Percentiles rank a stretch among this genome's conserved stretches.
Conservation (phyloP, 768 basidiomycete genomes). For the Glaciozyma martinii region DNA sequence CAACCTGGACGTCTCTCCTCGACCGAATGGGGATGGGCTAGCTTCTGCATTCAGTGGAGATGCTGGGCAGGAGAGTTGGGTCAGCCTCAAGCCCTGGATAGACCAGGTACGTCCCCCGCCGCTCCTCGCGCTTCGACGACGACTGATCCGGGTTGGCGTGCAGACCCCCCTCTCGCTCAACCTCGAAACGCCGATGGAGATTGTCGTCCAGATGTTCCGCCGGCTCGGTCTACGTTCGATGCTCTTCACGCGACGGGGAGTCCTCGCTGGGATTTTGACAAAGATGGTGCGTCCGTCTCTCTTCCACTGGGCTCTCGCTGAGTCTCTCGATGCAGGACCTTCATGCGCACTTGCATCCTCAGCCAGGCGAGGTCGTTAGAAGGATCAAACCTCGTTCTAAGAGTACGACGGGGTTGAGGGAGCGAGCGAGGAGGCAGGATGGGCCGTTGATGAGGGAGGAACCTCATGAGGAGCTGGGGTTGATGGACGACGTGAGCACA, state of each 20-base stretch:
- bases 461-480: conserved; percentile 6
- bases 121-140: not conserved
- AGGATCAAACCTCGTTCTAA: not conserved
- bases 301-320: not conserved
- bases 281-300: conserved; percentile 24
- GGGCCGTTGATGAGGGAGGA: not conserved
- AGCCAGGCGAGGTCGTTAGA: not conserved
- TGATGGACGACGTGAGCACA: conserved; percentile 17
- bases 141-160: not conserved
- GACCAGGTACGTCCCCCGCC: conserved; percentile 18
- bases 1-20: not conserved
- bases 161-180: conserved; percentile 28
- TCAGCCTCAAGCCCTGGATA: conserved; percentile 29
- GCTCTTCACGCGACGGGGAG: conserved; percentile 23
- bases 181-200: conserved; percentile 30
- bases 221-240: conserved; percentile 27
- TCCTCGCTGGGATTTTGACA: conserved; percentile 24
- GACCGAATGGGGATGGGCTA: not conserved
- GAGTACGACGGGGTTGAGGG: not conserved
- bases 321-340: conserved; percentile 10
- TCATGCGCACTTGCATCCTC: conserved; percentile 22
- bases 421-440: not conserved
- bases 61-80: conserved; percentile 2
- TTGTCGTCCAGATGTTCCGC: conserved; percentile 35
- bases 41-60: not conserved